These are phyloP conservation scores for Apiosordaria backusii DNA, from an alignment of 495 filamentous ascomycete species.

Conservation along the genomic window DNA sequence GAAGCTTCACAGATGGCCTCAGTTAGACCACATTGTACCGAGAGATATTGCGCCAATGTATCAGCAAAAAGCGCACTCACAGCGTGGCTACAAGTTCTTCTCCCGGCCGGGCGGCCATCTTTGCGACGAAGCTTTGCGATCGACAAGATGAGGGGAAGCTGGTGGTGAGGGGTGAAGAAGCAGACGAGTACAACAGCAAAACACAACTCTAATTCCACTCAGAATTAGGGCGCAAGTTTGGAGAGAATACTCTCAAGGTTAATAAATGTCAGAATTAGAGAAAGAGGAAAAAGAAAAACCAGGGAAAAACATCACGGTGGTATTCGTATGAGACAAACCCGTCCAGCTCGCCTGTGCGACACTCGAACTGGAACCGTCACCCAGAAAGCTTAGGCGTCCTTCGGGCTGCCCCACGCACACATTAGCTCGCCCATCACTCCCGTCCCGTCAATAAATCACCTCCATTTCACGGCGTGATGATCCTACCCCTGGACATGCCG, in stretches of 20 bases:
- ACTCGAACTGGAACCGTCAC: constrained; percentile 17
- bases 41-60: not conserved
- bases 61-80: constrained; percentile 49
- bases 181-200: not conserved
- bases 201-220: not conserved
- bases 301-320: constrained; percentile 6
- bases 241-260: not conserved
- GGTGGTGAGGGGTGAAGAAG: constrained; percentile 6
- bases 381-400: constrained; percentile 3
- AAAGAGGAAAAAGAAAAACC: not conserved
- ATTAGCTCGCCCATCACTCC: not conserved
- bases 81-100: constrained; percentile 77
- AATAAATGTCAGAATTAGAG: not conserved
- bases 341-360: not conserved
- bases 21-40: not conserved
- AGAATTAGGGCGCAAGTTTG: not conserved
- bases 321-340: not conserved
- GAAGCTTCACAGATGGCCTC: constrained; percentile 53
- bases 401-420: constrained; percentile 14
- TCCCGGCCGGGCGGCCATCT: constrained; percentile 73
- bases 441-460: constrained; percentile 21
- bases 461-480: constrained; percentile 8
- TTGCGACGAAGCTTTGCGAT: constrained; percentile 15
- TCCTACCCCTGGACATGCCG: constrained; percentile 15
- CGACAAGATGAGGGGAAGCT: constrained; percentile 5